Evolutionary conservation across 176 grass and related monocot species (phyloP), one percentile per base, ranked within the genome.

Genomic region (Zoysia pacifica): DNA sequence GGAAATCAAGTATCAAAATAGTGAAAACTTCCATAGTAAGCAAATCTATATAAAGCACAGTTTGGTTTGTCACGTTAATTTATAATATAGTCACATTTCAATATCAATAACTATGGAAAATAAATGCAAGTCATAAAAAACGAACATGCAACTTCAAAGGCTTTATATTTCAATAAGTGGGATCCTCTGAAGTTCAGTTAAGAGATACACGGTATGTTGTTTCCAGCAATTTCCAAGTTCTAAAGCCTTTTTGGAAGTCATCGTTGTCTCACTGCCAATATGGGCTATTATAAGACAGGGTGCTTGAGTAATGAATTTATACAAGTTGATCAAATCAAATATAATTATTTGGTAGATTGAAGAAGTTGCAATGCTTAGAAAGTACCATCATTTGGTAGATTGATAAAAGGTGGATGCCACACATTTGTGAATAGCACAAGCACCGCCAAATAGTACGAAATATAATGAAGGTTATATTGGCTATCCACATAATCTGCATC

Each of bases 1-100:
- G 81, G 6, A 91, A 85, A 87, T 3, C 46, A 86, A 88, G 53
- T 12, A 14, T 9, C 19, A 44, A 67, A 77, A 46, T 14, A 63
- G 55, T 28, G 49, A 78, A 37, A 78, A 37, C 35, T 58, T 54
- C 7, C 5, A 37, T 80, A 52, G 80, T 10, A 80, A 80, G 70
- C 44, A 51, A 79, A 83, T n/a, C 43, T 10, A 5, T 16, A 63
- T 67, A 85, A 77, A 56, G 7, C 14, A 73, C 3, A 51, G 13
- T 74, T 5, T 2, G 19, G n/a, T 52, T 16, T 69, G 4, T 39
- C 40, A 40, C 4, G 11, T 75, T 41, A 38, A 38, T 4, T 41
- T 11, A 65, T 40, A 7, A 6, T 65, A 40, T 14, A 65, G 40
- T 12, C 37, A 65, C 11, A 65, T 40, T 65, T 65, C 62, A 65